Conservation (phyloP, 169 alveolate species). For the Eimeria praecox region DNA sequence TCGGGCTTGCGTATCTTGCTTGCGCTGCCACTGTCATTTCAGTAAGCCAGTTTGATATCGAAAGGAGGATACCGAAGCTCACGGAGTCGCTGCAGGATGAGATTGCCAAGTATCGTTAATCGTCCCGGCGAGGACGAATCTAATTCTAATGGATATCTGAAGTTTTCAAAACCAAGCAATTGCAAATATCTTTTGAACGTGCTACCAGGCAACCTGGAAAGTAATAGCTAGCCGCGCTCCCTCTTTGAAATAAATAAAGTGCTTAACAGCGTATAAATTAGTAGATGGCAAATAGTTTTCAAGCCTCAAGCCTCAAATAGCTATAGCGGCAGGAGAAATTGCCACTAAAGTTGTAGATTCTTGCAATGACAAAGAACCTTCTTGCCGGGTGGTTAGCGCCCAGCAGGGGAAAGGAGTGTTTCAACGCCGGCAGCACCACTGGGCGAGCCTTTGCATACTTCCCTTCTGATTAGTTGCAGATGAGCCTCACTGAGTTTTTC, state of each 20-base stretch:
- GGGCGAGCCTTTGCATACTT: conserved; percentile 14
- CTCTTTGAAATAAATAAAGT: not conserved
- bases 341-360: not conserved
- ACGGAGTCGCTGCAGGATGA: conserved; percentile 54
- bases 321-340: not conserved
- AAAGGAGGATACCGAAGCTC: not conserved
- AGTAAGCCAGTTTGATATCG: conserved; percentile 22
- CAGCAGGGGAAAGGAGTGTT: not conserved
- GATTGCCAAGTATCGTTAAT: conserved; percentile 70
- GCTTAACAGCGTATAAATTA: not conserved
- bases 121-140: conserved; percentile 53
- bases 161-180: not conserved
- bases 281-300: not conserved
- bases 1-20: conserved; percentile 68
- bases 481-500: conserved; percentile 11
- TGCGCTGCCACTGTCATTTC: conserved; percentile 82
- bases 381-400: not conserved
- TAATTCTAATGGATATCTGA: not conserved
- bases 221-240: not conserved
- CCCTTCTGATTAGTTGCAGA: not conserved
- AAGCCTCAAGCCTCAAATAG: not conserved
- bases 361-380: not conserved
- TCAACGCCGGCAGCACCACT: conserved; percentile 35
- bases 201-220: conserved; percentile 41
- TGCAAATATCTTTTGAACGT: conserved; percentile 45